Base-by-base conservation (phyloP, 176 grass and related monocot genomes). In the Otatea glauca region DNA sequence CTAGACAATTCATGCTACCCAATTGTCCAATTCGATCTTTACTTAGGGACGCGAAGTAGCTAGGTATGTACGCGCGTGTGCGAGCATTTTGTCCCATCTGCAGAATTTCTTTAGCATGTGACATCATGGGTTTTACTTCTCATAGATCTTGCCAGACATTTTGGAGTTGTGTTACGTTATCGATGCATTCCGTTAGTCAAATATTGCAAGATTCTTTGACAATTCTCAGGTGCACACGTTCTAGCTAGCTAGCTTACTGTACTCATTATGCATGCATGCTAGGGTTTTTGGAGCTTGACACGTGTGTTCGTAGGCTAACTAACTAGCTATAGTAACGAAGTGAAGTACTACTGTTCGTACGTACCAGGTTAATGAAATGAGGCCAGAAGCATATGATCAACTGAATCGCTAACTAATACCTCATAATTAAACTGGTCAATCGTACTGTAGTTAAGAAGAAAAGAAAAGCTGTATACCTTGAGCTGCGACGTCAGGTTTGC, bases 401-500 rank as follows among this genome's bases (percentile, higher is more conserved):
- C 58, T 12, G 5, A 7, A 34, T 8, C 13, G 2, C 14, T 16
- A 63, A 29, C 27, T 63, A 65, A 66, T 9, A 16, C 61, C 10
- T 66, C 64, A 9, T 37, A 18, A 20, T 35, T 35, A 66, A 66
- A 38, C 14, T 20, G 62, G 16, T 65, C 34, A 27, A 35, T 17
- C 62, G 16, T 65, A 16, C 0, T 27, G 24, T 61, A 6, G 23
- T 62, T 62, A 62, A 13, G 1, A 15, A 18, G 24, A 37, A 37
- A 8, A 7, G 11, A 27, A 21, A 18, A 37, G 44, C 9, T 24
- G 39, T 70, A 23, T 81, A 97, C 89, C 87, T 70, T 82, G 34
- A 93, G 79, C 82, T 88, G 81, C 81, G 94, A 79, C 25, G 85
- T 87, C 29, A 97, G 44, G 45, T 21, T 44, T 35, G 23, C 45